These are phyloP conservation scores for Pseudonitzschia pungens DNA, from an alignment of 108 stramenopile genomes.

Conservation along the genomic window DNA sequence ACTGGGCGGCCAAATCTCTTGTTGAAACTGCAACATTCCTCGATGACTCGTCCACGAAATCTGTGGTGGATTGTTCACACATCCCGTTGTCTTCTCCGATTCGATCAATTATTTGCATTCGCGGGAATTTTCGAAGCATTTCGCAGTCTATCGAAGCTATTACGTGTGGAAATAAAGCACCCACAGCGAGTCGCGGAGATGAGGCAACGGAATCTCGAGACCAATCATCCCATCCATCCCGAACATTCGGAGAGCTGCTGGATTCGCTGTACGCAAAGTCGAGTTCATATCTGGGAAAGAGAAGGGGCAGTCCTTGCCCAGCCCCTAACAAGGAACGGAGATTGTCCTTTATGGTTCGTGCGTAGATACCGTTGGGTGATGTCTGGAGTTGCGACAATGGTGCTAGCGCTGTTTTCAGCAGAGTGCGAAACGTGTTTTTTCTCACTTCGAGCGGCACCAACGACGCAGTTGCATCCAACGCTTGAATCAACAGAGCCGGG, in stretches of 20 bases:
- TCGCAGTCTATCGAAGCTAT: slow-evolving; percentile 30
- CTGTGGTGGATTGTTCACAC: not conserved
- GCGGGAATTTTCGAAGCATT: slow-evolving; percentile 2
- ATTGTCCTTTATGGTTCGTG: slow-evolving; percentile 54
- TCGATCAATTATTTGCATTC: slow-evolving; percentile 11
- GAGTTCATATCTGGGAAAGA: slow-evolving; percentile 83
- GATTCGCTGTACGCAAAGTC: slow-evolving; percentile 57
- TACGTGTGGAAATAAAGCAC: slow-evolving; percentile 64
- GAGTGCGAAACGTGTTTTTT: slow-evolving; percentile 53
- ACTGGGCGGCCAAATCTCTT: slow-evolving; percentile 34
- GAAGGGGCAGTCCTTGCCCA: slow-evolving; percentile 77
- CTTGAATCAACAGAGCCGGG: slow-evolving; percentile 52
- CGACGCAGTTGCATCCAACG: slow-evolving; percentile 42
- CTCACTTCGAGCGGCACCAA: slow-evolving; percentile 50
- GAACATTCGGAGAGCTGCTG: not conserved
- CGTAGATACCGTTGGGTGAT: slow-evolving; percentile 33
- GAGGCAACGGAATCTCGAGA: slow-evolving; percentile 45
- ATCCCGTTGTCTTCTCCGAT: not conserved
- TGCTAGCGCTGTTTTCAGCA: slow-evolving; percentile 58
- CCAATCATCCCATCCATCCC: slow-evolving; percentile 13
- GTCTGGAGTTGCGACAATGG: slow-evolving; percentile 53
- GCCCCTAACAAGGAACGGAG: slow-evolving; percentile 49
- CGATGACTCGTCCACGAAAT: not conserved
- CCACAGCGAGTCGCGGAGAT: slow-evolving; percentile 44
- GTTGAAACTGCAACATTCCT: slow-evolving; percentile 29